Base-by-base conservation (phyloP, 139 green algal genomes). In the Asterochloris sp. region DNA sequence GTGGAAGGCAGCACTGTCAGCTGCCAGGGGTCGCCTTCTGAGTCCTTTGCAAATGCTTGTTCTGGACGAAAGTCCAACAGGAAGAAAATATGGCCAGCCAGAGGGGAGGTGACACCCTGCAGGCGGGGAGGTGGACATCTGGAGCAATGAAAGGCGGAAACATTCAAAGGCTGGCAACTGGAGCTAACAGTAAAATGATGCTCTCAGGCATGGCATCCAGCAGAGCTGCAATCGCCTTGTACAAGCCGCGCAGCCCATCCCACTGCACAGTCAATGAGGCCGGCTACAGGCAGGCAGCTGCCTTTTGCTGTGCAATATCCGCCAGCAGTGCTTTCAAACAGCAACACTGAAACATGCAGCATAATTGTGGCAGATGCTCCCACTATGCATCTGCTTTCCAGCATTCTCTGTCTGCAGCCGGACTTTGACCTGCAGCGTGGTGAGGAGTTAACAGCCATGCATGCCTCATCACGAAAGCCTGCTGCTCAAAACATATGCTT, bases 31-130 rank as follows among this genome's bases (percentile, higher is more conserved):
- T 61, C 91, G 85, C 95, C 95, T 80, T 98, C 93, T 24, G 86
- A 14, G 69, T 97, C 94, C 60, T 91, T 97, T 62, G 80, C 88
- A 63, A 98, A 83, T 91, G 86, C 82, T 98, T 98, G 62, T 87
- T 88, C 38, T 85, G 78, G 1, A 92, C 95, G 89, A 98, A 98
- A 0, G 94, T 88, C 27, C 85, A n/a, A n/a, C n/a, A n/a, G n/a
- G n/a, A n/a, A n/a, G n/a, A n/a, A n/a, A n/a, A n/a, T n/a, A n/a
- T 98, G 95, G 13, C 96, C 94, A 71, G 91, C 94, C 60, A 98
- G 85, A 1, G 95, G 96, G 0, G 96, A 98, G 12, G 89, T 87
- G 21, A 98, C 94, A 61, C 96, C 96, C 92, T 96, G 87, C 64
- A 86, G 27, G 0, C 74, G 28, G 23, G 17, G 66, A 8, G 66